Base-by-base conservation (phyloP, 2,329 filamentous ascomycete species). In the Microcera coccophila region DNA sequence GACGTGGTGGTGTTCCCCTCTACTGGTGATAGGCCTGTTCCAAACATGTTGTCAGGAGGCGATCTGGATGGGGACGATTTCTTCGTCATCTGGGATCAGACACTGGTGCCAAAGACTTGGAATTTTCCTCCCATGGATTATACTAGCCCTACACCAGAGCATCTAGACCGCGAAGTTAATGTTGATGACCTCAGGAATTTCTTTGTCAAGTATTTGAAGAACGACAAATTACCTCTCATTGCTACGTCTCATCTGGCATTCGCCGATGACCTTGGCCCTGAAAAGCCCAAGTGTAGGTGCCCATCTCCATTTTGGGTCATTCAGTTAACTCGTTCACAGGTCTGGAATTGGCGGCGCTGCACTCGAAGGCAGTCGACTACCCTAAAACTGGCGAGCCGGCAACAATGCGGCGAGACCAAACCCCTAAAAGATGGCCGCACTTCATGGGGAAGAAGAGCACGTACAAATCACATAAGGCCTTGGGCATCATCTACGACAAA, bases 51-150 rank as follows among this genome's bases (percentile, higher is more conserved):
- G 50, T 95, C 93, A 4, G 93, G 93, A 2, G 93, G 93, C 0
- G 93, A 98, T 59, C 75, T 98, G 0, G 93, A 98, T 59, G 93
- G 93, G 0, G 93, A 98, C 57, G 93, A 98, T 60, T 98, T 90
- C 61, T 84, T 97, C 42, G 82, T 97, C 4, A 85, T 96, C 35
- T 98, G 93, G 91, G 90, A 98, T 53, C 62, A 74, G 17, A 76
- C 79, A 12, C 70, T 98, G 5, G 71, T 94, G 19, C 88, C 88
- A 0, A 52, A 65, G 1, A 68, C 78, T 38, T 87, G 86, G 79
- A 87, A 93, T 52, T 72, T 78, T 24, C 68, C 76, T 1, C 84
- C 93, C 0, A 95, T 97, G 88, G 75, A 85, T 49, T 93, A 90
- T 58, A 71, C 74, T 0, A 71, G 81, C 0, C 71, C 79, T 0